These are phyloP conservation scores for Aaosphaeria arxii DNA, from an alignment of 2,329 filamentous ascomycete species.

Conservation along the genomic window DNA sequence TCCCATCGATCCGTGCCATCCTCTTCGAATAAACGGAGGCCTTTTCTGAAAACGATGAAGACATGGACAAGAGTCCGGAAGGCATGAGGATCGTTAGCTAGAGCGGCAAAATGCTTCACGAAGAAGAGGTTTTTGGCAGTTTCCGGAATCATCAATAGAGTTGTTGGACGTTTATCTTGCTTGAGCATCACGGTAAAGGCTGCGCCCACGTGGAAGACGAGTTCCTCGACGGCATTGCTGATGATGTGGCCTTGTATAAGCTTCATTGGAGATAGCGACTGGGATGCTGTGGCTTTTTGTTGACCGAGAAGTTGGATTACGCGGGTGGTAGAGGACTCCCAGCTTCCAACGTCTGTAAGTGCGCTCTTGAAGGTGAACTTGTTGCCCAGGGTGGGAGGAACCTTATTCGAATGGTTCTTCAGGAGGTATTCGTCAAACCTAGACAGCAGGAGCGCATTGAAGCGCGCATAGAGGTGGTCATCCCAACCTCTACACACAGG, in stretches of 20 bases:
- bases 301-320: conserved; percentile 61
- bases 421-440: conserved; percentile 74
- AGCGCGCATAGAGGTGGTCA: conserved; percentile 81
- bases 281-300: conserved; percentile 53
- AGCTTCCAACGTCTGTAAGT: conserved; percentile 59
- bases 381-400: conserved; percentile 54
- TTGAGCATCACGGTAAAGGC: conserved; percentile 40
- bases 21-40: conserved; percentile 39
- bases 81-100: conserved; percentile 42
- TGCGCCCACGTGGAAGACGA: conserved; percentile 44
- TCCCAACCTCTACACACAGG: conserved; percentile 78
- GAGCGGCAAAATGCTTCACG: conserved; percentile 23
- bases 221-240: conserved; percentile 52
- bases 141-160: conserved; percentile 17
- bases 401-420: conserved; percentile 50
- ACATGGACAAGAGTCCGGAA: conserved; percentile 51
- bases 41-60: conserved; percentile 60
- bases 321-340: conserved; percentile 48
- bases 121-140: conserved; percentile 8
- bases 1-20: conserved; percentile 32
- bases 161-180: conserved; percentile 21
- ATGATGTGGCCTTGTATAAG: conserved; percentile 75
- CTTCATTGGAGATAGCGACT: conserved; percentile 66
- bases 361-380: conserved; percentile 65
- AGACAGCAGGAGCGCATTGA: conserved; percentile 78